Base-by-base conservation (phyloP, 2,329 filamentous ascomycete genomes). In the Penicillium sp. region DNA sequence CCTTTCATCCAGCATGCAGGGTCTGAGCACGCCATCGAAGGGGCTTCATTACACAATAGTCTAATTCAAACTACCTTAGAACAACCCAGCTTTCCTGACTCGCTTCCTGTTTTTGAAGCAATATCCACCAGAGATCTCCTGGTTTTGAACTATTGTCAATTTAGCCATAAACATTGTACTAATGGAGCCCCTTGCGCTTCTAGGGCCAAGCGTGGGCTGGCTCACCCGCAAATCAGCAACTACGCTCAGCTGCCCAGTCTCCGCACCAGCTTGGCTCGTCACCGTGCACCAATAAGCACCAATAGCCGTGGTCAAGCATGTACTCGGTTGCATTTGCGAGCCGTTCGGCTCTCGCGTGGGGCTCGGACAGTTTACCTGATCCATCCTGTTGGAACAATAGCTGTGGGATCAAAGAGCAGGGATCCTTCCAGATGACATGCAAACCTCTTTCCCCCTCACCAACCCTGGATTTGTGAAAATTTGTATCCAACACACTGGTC, bases 341-440 rank as follows among this genome's bases (percentile, higher is more conserved):
- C 54, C 54, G 57, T 20, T 58, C 53, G 57, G 55, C 57, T 58
- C 53, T 56, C 58, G 55, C 50, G 42, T 58, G 53, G 45, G 2
- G 31, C 18, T 37, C 45, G 45, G 31, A 22, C 33, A 37, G 29
- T 37, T 37, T 46, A 46, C 26, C 44, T 15, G 23, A 20, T 37
- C 23, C n/a, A 23, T 9, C 4, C 2, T 23, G 20, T n/a, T 31
- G 33, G 45, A 23, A 6, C 45, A 31, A 18, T 22, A 12, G 20
- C 12, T 41, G 14, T 18, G 20, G 14, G 26, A 45, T 26, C 18
- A 12, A 23, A 14, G 29, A 33, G 29, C 15, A 48, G 14, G 29
- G 20, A 20, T n/a, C 5, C 18, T 31, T 9, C n/a, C 33, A 37
- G 33, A 18, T 31, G 25, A 29, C 18, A 31, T 46, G 14, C 20